Conservation (phyloP, 1,139 yeast species). For the Blastobotrys arbuscula region DNA sequence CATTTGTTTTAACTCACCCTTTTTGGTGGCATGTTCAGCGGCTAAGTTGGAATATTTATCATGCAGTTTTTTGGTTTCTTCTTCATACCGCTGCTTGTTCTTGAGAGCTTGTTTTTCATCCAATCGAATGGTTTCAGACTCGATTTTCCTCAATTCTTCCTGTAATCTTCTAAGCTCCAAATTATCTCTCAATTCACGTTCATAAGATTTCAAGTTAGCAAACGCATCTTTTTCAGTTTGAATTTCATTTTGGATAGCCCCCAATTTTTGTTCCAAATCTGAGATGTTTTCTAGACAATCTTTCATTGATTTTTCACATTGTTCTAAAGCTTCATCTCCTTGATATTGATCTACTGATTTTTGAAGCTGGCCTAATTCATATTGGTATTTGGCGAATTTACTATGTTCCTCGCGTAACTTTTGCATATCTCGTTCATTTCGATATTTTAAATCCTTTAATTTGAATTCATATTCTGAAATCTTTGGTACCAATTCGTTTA, state of each 20-base stretch:
- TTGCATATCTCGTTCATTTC: slow-evolving; percentile 13
- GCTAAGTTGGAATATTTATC: slow-evolving; percentile 51
- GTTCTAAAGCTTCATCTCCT: slow-evolving; percentile 11
- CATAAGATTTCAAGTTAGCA: slow-evolving; percentile 47
- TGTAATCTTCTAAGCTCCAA: slow-evolving; percentile 45
- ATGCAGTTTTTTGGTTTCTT: slow-evolving; percentile 51
- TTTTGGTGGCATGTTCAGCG: slow-evolving; percentile 65
- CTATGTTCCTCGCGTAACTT: slow-evolving; percentile 5
- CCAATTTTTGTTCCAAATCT: neutral
- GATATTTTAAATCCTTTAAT: slow-evolving; percentile 14
- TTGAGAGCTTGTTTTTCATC: slow-evolving; percentile 59
- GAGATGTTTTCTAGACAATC: neutral
- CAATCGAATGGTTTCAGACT: slow-evolving; percentile 38
- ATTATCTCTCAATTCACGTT: slow-evolving; percentile 51
- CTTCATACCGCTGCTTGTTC: slow-evolving; percentile 59
- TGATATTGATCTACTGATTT: slow-evolving; percentile 6
- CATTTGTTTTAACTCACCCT: slow-evolving; percentile 83
- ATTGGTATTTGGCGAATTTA: neutral
- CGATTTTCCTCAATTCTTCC: slow-evolving; percentile 34
- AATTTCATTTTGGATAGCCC: slow-evolving; percentile 13
- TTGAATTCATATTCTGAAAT: neutral
- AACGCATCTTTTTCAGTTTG: slow-evolving; percentile 36
- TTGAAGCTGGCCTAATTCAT: slow-evolving; percentile 7
- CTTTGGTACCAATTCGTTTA: slow-evolving; percentile 11
- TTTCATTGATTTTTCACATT: slow-evolving; percentile 7